These are phyloP conservation scores for Backusella psychrophila DNA, from an alignment of 192 early-diverging fungal genomes.

Conservation along the genomic window DNA sequence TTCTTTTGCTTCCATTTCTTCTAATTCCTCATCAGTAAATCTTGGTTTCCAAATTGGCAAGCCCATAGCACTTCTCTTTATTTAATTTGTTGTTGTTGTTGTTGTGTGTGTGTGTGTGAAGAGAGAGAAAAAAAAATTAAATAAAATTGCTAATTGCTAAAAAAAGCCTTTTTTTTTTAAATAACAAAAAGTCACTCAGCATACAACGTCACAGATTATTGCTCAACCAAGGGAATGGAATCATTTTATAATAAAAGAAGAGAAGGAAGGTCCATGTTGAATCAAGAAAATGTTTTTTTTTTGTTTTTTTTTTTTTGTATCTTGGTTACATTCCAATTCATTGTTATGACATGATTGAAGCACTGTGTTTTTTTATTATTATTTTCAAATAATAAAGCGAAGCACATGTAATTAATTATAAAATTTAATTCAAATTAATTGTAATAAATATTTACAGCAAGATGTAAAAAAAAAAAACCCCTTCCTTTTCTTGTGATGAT, in stretches of 20 bases:
- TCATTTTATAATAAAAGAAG: no score
- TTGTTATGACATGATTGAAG: background rate
- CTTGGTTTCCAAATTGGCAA: constrained; percentile 21
- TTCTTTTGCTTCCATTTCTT: background rate
- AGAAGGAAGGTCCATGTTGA: no score
- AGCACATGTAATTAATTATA: background rate
- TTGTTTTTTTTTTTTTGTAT: no score
- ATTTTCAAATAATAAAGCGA: background rate
- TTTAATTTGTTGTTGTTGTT: background rate
- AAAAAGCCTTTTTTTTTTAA: background rate
- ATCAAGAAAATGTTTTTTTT: no score
- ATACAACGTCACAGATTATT: background rate
- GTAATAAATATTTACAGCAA: no score
- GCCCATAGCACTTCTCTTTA: constrained; percentile 1
- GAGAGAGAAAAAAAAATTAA: background rate
- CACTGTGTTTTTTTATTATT: background rate
- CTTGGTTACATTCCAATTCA: no score
- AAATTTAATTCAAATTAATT: background rate
- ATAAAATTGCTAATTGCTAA: background rate
- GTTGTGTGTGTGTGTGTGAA: background rate
- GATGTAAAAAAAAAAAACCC: no score
- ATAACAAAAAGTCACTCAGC: background rate
- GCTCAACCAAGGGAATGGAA: background rate
- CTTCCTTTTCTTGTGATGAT: no score
- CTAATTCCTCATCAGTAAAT: constrained; percentile 6